Evolutionary conservation across 495 filamentous ascomycete genomes (phyloP), one percentile per base, ranked within the genome.

Genomic region (Penicillium dipodomyicola): DNA sequence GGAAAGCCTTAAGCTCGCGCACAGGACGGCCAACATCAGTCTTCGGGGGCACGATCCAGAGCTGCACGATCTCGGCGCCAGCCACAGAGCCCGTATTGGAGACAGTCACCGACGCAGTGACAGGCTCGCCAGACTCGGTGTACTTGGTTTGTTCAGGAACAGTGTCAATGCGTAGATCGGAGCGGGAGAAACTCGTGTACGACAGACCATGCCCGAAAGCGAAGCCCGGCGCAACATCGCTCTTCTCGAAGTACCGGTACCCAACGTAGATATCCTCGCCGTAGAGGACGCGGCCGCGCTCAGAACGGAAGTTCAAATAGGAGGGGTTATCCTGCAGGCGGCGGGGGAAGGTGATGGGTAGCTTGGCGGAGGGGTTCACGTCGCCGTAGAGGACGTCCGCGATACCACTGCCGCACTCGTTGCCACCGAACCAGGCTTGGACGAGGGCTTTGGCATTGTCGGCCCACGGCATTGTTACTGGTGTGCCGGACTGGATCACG

Each of bases 381-480:
- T 70, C 60, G 29, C 84, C 82, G 40, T 80, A 78, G 2, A 86
- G 71, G 9, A 86, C 72, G 52, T 84, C 80, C 0, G 81, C 84
- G 40, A 88, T 77, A 35, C 78, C 81, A 61, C 87, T 84, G 51
- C 87, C 88, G 53, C 74, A 80, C 70, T 86, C 88, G 66, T 82
- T 84, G 7, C 85, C 85, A 43, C 82, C 82, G 53, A 85, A 87
- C 87, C 87, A 91, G 6, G 84, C 88, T 62, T 91, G 87, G 1
- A 90, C 50, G n/a, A 91, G 81, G 11, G 88, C 83, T 10, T 84
- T 81, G 14, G 87, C 83, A 19, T 81, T 73, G 54, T 83, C 73
- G 0, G 76, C 85, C 91, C 91, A 96, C 0, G 88, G 89, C 90
- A 95, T 92, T 4, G 83, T 84, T 9, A 95, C 87, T 0, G 91